phyloP scores from a whole-genome alignment of 192 early-diverging fungal species.

The Geranomyces michiganensis region DNA sequence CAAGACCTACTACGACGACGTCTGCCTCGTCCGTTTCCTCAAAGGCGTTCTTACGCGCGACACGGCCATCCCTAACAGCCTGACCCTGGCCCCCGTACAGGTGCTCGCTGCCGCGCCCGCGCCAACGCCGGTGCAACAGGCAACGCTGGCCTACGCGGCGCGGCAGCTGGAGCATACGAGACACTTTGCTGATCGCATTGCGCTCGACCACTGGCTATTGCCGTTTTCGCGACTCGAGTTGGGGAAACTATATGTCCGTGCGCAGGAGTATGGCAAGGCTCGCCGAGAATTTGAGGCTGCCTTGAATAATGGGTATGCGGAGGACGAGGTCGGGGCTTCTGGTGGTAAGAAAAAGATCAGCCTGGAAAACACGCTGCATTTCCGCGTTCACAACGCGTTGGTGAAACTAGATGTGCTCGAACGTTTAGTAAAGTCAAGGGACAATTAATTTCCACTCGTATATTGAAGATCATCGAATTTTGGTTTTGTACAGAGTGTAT shows the following conservation, averaged over 20 bases:
- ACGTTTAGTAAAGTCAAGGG: too few relatives aligned
- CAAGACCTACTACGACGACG: constrained; percentile 74
- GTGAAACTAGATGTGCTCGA: constrained; percentile 44
- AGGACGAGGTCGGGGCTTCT: constrained; percentile 30
- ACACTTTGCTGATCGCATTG: constrained; percentile 39
- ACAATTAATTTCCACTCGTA: too few relatives aligned
- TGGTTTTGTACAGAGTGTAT: too few relatives aligned
- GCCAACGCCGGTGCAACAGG: constrained; percentile 7
- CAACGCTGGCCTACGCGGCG: constrained; percentile 30
- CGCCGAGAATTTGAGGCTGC: constrained; percentile 48
- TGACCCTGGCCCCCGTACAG: constrained; percentile 29
- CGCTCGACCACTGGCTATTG: constrained; percentile 55
- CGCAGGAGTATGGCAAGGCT: constrained; percentile 43
- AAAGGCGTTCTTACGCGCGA: constrained; percentile 69
- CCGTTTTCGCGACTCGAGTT: constrained; percentile 54
- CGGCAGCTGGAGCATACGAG: constrained; percentile 36
- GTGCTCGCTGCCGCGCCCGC: constrained; percentile 2
- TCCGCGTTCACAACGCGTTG: constrained; percentile 50
- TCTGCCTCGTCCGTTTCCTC: constrained; percentile 73
- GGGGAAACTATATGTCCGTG: constrained; percentile 39
- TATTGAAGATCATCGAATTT: too few relatives aligned
- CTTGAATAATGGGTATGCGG: constrained; percentile 42
- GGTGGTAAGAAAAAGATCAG: constrained; percentile 37
- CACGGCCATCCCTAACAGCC: constrained; percentile 41
- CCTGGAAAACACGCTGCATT: constrained; percentile 47